Percentiles rank a stretch among this genome's conserved stretches.
These are phyloP conservation scores for Fraxinus cuspidata DNA, from an alignment of 257 asterid genomes.

Conservation along the genomic window DNA sequence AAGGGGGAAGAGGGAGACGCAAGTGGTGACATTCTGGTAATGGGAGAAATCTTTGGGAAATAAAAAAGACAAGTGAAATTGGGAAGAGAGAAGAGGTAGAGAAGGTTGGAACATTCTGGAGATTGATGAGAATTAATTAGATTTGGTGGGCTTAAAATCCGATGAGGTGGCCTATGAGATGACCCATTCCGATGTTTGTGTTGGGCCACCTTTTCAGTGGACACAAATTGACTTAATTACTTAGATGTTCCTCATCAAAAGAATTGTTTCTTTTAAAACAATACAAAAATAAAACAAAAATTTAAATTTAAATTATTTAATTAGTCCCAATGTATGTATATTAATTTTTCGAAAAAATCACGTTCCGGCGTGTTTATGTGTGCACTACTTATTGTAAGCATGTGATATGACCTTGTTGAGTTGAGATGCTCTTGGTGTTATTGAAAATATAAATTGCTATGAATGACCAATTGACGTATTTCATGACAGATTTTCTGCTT, in stretches of 20 bases:
- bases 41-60: not conserved
- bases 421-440: not conserved
- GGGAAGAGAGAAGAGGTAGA: not conserved
- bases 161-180: not conserved
- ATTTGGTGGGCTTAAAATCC: not conserved
- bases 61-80: not conserved
- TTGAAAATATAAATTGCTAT: not conserved
- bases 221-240: not conserved
- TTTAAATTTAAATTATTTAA: no score
- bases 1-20: not conserved
- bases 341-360: not conserved
- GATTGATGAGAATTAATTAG: not conserved
- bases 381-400: not conserved
- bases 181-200: not conserved
- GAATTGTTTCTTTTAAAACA: not conserved
- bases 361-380: not conserved
- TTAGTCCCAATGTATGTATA: no score
- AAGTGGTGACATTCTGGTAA: not conserved
- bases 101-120: not conserved
- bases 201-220: not conserved
- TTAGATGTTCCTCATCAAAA: not conserved
- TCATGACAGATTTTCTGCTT: conserved; percentile 82
- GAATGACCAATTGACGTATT: conserved; percentile 32
- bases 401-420: not conserved
- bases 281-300: not conserved